Percentiles rank a stretch among this genome's conserved stretches.
Evolutionary conservation across 2,329 filamentous ascomycete genomes (phyloP).

Genomic region (Fusarium chuoi): DNA sequence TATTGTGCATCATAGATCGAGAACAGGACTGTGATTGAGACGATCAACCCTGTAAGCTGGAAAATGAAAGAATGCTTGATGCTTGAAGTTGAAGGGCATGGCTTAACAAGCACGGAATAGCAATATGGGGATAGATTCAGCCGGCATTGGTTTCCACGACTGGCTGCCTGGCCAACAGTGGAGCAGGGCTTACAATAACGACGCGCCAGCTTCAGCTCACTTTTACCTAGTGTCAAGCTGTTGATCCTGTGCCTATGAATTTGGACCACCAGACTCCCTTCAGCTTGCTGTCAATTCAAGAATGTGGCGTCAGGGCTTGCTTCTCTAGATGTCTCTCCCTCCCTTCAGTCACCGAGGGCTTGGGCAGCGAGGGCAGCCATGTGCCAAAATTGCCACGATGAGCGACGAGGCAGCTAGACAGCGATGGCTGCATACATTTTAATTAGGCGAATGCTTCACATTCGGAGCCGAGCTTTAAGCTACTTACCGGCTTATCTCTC

Average conservation of each 20-base stretch:
- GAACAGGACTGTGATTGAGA: not conserved
- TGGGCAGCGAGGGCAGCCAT: constrained; percentile 10
- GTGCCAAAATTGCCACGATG: constrained; percentile 11
- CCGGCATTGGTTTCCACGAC: not conserved
- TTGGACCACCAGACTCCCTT: constrained; percentile 26
- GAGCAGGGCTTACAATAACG: not conserved
- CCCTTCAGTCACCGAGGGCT: constrained; percentile 29
- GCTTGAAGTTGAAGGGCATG: not conserved
- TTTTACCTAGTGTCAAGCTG: not conserved
- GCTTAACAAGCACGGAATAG: not conserved
- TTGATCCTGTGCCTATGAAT: not conserved
- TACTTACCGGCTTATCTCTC: not conserved
- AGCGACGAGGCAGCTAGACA: not conserved
- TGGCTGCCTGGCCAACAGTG: constrained; percentile 3
- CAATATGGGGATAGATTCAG: not conserved
- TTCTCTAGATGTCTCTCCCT: constrained; percentile 18
- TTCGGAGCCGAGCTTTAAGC: not conserved
- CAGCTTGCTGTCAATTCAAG: not conserved
- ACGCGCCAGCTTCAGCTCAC: not conserved
- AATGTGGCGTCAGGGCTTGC: constrained; percentile 16
- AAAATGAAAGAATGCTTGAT: not conserved
- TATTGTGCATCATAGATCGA: not conserved
- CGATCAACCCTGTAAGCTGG: not conserved
- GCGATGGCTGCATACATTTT: not conserved
- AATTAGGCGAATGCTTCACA: not conserved